Conservation (phyloP, 1,284 basidiomycete species). For the Pseudomicrostroma phylloplanum region DNA sequence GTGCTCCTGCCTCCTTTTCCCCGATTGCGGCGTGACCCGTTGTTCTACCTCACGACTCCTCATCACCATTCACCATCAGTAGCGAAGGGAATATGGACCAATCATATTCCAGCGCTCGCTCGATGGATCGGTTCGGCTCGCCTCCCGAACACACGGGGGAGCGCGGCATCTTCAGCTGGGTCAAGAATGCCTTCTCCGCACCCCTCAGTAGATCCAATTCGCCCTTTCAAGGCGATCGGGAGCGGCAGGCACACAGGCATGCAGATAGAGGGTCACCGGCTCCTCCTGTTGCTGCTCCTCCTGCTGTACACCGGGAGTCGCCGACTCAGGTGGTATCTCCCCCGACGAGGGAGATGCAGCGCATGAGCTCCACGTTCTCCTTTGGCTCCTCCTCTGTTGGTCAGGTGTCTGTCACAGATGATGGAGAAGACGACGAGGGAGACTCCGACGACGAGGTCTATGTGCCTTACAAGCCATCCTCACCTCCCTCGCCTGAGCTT, state of each 20-base stretch:
- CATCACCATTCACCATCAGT: too few relatives aligned
- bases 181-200: neutral
- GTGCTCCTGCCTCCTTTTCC: too few relatives aligned
- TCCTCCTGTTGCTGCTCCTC: neutral
- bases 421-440: neutral
- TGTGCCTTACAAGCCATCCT: conserved; percentile 1
- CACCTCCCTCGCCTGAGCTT: neutral
- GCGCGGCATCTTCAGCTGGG: conserved; percentile 1
- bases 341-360: neutral
- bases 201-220: neutral
- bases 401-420: neutral
- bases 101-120: too few relatives aligned
- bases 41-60: too few relatives aligned
- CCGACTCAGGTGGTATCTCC: neutral
- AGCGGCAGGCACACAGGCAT: neutral
- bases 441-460: conserved; percentile 3
- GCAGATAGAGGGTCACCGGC: neutral
- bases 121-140: too few relatives aligned
- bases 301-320: neutral
- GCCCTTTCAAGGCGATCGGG: neutral
- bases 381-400: neutral
- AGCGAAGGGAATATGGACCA: too few relatives aligned
- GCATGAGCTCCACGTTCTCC: neutral
- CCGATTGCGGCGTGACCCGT: too few relatives aligned
- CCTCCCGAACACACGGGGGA: too few relatives aligned